phyloP scores from a whole-genome alignment of 1,284 basidiomycete species.

The Xerocomus alliaceus region DNA sequence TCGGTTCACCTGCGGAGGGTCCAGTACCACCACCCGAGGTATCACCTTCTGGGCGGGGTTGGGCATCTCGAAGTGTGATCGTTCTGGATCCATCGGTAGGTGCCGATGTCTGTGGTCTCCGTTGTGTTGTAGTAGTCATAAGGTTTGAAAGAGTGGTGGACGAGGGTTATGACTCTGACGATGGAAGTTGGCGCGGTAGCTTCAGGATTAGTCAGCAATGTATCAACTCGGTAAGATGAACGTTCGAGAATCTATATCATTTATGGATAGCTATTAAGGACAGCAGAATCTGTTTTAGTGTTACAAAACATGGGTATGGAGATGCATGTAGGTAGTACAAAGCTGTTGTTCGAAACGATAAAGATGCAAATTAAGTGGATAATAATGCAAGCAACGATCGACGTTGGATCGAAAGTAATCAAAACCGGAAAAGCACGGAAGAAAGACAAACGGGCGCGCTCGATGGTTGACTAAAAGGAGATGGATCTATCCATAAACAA shows the following conservation, averaged over 20 bases:
- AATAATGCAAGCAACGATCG: slow-evolving; percentile 38
- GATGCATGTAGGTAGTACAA: slow-evolving; percentile 35
- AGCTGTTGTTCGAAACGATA: slow-evolving; percentile 29
- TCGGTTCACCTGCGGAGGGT: slow-evolving; percentile 22
- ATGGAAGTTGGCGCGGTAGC: too few species aligned
- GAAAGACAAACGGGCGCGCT: slow-evolving; percentile 20
- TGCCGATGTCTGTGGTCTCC: slow-evolving; percentile 38
- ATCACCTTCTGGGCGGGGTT: slow-evolving; percentile 40
- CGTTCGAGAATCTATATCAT: slow-evolving; percentile 18
- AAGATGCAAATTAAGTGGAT: slow-evolving; percentile 31
- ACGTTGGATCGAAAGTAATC: slow-evolving; percentile 28
- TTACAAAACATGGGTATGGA: slow-evolving; percentile 36
- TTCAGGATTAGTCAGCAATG: slow-evolving; percentile 34
- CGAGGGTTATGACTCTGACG: too few species aligned
- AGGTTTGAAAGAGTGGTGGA: not conserved
- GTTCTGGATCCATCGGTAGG: slow-evolving; percentile 58
- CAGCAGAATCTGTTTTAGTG: slow-evolving; percentile 23
- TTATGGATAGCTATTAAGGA: slow-evolving; percentile 24
- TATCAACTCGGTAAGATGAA: not conserved
- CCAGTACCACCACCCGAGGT: slow-evolving; percentile 29
- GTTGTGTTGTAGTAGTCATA: slow-evolving; percentile 39
- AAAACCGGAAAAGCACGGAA: slow-evolving; percentile 3
- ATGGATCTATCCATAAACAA: slow-evolving; percentile 45
- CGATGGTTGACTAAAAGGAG: not conserved
- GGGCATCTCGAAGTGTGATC: slow-evolving; percentile 49